These are phyloP conservation scores for Erodium chrysanthum DNA, from an alignment of 441 rosid genomes.

Conservation along the genomic window DNA sequence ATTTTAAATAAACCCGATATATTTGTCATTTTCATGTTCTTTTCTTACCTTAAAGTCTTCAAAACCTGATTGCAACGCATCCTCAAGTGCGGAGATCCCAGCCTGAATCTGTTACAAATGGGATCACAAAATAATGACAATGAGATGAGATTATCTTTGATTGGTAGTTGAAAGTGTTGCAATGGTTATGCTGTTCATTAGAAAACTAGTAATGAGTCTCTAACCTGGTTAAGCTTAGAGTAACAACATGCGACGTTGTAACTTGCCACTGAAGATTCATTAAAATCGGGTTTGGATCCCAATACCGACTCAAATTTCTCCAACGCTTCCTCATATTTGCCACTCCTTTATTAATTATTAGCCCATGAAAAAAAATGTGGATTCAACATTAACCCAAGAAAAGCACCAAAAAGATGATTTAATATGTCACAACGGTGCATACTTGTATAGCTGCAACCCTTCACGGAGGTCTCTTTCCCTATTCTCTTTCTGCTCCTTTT, in stretches of 20 bases:
- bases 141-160: too few species aligned
- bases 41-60: slow-evolving; percentile 76
- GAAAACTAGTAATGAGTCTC: not conserved
- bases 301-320: slow-evolving; percentile 84
- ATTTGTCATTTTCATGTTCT: not conserved
- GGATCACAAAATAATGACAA: too few species aligned
- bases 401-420: not conserved
- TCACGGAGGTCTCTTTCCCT: slow-evolving; percentile 69
- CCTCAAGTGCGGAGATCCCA: slow-evolving; percentile 78
- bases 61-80: slow-evolving; percentile 67
- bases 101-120: slow-evolving; percentile 50
- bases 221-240: slow-evolving; percentile 82
- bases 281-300: slow-evolving; percentile 70
- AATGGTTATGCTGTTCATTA: not conserved
- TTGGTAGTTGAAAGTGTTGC: not conserved
- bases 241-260: slow-evolving; percentile 93
- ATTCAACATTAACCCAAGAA: too few species aligned
- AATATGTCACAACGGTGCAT: slow-evolving; percentile 2
- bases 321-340: slow-evolving; percentile 67
- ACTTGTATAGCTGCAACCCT: slow-evolving; percentile 76
- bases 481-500: slow-evolving; percentile 62
- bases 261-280: slow-evolving; percentile 74
- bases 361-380: not conserved
- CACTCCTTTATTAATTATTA: slow-evolving; percentile 37
- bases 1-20: not conserved